A percentile compares a stretch with the other conserved stretches of the same genome.
Conservation (phyloP, 1,284 basidiomycete species). For the Irpex sp. region DNA sequence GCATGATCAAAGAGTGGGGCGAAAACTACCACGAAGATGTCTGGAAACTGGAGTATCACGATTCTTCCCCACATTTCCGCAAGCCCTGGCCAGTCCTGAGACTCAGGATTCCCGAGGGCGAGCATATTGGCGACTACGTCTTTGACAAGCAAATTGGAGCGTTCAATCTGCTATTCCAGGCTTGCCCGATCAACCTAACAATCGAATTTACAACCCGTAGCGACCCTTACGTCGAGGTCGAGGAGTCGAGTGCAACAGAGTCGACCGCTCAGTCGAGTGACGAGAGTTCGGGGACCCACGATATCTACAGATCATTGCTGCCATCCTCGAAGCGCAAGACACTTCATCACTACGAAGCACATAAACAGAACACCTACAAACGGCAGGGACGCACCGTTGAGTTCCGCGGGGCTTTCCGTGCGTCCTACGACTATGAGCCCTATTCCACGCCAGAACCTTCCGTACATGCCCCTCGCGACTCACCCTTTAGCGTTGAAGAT, state of each 20-base stretch:
- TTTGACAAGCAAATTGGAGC: not conserved
- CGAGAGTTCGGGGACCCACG: not conserved
- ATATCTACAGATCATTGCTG: not conserved
- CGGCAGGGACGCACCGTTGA: not conserved
- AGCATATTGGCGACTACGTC: not conserved
- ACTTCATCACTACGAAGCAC: not conserved
- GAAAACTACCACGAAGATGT: slow-evolving; percentile 22
- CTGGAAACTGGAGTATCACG: slow-evolving; percentile 17
- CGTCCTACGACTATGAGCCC: not conserved
- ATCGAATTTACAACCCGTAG: no score
- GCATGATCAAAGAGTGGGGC: slow-evolving; percentile 30
- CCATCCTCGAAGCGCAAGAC: not conserved
- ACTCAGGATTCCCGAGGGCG: slow-evolving; percentile 8
- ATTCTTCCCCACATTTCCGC: slow-evolving; percentile 17
- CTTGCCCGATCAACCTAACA: no score
- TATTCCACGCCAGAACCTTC: not conserved
- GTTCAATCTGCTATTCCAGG: not conserved
- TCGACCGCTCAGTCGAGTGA: no score
- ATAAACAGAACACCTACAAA: not conserved
- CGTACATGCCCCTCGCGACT: not conserved
- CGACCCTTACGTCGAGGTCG: no score
- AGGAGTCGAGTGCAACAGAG: no score
- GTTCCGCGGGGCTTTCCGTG: not conserved
- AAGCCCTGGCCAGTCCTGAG: slow-evolving; percentile 25
- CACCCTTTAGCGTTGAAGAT: slow-evolving; percentile 9